Evolutionary conservation across 2,329 filamentous ascomycete genomes (phyloP).

Genomic region (Verticillium tricorpus): DNA sequence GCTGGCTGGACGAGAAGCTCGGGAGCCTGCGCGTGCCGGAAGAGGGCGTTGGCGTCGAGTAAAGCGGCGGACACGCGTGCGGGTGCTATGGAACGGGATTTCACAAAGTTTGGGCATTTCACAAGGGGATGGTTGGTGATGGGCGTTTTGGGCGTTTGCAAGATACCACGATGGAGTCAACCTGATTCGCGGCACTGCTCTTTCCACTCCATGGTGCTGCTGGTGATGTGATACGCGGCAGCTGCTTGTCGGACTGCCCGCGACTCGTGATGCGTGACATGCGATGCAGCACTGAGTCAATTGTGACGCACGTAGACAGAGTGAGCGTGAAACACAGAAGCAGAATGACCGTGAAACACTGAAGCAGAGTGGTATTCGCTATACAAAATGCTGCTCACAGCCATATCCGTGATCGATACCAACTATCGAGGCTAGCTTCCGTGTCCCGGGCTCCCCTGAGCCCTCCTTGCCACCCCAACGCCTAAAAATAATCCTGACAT

Average conservation of each 20-base stretch:
- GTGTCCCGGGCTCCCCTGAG: neutral
- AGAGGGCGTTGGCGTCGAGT: conserved; percentile 39
- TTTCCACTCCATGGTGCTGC: neutral
- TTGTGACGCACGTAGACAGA: no score
- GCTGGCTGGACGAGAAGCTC: conserved; percentile 57
- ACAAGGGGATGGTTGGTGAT: neutral
- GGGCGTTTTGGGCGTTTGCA: conserved; percentile 5
- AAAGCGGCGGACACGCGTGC: neutral
- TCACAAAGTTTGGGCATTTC: neutral
- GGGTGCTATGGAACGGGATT: neutral
- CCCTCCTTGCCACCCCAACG: neutral
- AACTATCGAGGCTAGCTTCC: neutral
- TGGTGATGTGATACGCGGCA: neutral
- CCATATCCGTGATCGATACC: neutral
- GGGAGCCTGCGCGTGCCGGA: conserved; percentile 48
- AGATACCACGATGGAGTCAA: conserved; percentile 11
- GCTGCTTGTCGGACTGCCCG: no score
- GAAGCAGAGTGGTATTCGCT: neutral
- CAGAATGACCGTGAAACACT: neutral
- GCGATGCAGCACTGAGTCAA: no score
- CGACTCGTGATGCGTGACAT: no score
- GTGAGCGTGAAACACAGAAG: no score
- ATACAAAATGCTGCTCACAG: neutral
- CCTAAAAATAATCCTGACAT: neutral
- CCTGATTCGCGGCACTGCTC: neutral